Evolutionary conservation across 805 yeast species (phyloP).

Genomic region (Candida railenensis): DNA sequence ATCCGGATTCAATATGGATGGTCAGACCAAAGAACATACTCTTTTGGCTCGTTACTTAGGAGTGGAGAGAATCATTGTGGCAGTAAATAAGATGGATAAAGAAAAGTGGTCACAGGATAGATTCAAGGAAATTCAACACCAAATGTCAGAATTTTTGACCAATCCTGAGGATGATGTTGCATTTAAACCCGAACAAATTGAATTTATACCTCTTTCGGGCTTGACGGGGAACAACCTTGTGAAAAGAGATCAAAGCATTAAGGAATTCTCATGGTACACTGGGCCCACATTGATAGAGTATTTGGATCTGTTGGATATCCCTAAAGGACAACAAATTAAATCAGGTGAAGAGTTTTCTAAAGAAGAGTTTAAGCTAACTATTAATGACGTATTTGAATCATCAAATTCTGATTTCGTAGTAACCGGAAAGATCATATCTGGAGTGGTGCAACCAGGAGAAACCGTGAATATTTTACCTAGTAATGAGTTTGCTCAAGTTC

Average conservation of each 20-base stretch:
- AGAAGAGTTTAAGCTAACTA: constrained; percentile 38
- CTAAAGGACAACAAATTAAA: neutral
- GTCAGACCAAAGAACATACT: constrained; percentile 80
- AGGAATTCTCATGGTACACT: constrained; percentile 47
- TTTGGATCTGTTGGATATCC: constrained; percentile 30
- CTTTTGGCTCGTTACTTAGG: constrained; percentile 67
- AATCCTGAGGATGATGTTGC: constrained; percentile 46
- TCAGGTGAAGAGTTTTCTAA: constrained; percentile 12
- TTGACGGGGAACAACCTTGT: constrained; percentile 66
- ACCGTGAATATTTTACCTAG: constrained; percentile 57
- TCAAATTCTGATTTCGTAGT: constrained; percentile 51
- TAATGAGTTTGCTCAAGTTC: constrained; percentile 42
- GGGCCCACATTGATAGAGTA: constrained; percentile 43
- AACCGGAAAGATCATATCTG: constrained; percentile 67
- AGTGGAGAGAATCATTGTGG: constrained; percentile 57
- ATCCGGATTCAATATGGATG: constrained; percentile 62
- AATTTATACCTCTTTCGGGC: constrained; percentile 70
- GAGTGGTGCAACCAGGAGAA: constrained; percentile 71
- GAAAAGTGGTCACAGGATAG: constrained; percentile 55
- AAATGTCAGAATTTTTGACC: constrained; percentile 50
- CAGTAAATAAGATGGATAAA: constrained; percentile 70
- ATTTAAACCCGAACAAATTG: constrained; percentile 39
- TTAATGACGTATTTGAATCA: constrained; percentile 58
- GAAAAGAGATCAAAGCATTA: constrained; percentile 28
- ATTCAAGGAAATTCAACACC: constrained; percentile 49